A percentile compares a stretch with the other conserved stretches of the same genome.
Conservation (phyloP, 441 rosid genomes). For the Corymbia calophylla region DNA sequence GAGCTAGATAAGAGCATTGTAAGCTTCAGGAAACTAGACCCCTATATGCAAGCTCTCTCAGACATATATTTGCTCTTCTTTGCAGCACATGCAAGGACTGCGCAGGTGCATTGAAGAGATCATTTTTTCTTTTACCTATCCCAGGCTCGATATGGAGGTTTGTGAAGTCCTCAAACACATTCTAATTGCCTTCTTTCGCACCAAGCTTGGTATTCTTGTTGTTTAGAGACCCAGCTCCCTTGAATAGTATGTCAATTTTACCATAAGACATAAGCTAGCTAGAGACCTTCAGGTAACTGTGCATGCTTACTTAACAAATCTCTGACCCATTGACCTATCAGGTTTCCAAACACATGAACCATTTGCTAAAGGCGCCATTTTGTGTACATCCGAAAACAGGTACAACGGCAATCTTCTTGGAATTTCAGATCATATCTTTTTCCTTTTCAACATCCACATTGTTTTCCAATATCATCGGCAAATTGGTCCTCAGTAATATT, state of each 20-base stretch:
- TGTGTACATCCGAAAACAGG: slow-evolving; percentile 98
- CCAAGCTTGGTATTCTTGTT: neutral
- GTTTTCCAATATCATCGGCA: neutral
- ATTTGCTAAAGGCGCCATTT: slow-evolving; percentile 96
- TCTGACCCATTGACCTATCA: slow-evolving; percentile 9
- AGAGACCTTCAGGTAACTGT: neutral
- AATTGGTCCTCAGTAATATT: neutral
- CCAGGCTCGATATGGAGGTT: slow-evolving; percentile 95
- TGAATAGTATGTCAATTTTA: neutral
- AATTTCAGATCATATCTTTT: neutral
- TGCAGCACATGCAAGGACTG: slow-evolving; percentile 46
- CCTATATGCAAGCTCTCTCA: neutral
- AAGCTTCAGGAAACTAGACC: neutral
- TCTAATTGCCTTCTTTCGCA: neutral
- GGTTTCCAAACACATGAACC: slow-evolving; percentile 98
- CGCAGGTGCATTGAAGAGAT: slow-evolving; percentile 86
- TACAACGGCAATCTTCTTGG: neutral
- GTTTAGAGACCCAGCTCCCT: neutral
- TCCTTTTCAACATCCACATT: neutral
- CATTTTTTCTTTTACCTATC: slow-evolving; percentile 75
- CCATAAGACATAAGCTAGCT: neutral
- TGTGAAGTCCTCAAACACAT: neutral
- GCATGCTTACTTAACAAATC: neutral
- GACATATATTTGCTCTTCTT: neutral
- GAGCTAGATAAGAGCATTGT: neutral